phyloP scores from a whole-genome alignment of 768 basidiomycete genomes.

The Pleurotus salmoneostramineus region DNA sequence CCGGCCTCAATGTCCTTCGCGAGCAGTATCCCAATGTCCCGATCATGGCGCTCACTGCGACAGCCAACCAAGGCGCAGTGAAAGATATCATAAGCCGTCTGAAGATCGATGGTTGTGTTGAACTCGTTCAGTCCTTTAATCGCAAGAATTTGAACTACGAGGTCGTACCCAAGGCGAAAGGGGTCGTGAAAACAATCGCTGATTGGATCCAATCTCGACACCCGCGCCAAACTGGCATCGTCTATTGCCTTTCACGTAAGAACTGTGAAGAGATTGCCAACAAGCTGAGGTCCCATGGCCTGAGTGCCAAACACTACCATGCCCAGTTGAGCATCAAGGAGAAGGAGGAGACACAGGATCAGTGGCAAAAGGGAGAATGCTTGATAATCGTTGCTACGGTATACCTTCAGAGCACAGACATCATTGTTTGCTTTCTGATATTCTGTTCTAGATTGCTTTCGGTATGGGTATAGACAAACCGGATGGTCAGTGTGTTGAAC shows the following conservation, averaged over 20 bases:
- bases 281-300: slow-evolving; percentile 47
- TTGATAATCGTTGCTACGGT: slow-evolving; percentile 94
- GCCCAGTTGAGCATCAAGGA: slow-evolving; percentile 68
- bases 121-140: slow-evolving; percentile 85
- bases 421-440: slow-evolving; percentile 4
- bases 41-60: slow-evolving; percentile 96
- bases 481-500: slow-evolving; percentile 44
- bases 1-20: slow-evolving; percentile 62
- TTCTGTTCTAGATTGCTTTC: slow-evolving; percentile 70
- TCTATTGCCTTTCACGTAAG: slow-evolving; percentile 73
- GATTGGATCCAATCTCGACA: slow-evolving; percentile 63
- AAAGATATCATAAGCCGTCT: slow-evolving; percentile 77
- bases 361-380: slow-evolving; percentile 72
- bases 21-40: slow-evolving; percentile 75
- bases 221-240: slow-evolving; percentile 65
- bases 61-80: slow-evolving; percentile 76
- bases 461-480: slow-evolving; percentile 96
- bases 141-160: slow-evolving; percentile 86
- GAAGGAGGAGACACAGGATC: slow-evolving; percentile 54
- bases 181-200: slow-evolving; percentile 55
- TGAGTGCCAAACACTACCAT: slow-evolving; percentile 81
- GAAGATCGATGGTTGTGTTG: slow-evolving; percentile 50
- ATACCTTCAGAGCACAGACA: slow-evolving; percentile 16
- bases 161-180: slow-evolving; percentile 38
- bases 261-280: slow-evolving; percentile 81